Conservation (phyloP, 2,329 filamentous ascomycete species). For the Hypomyces rosellus region DNA sequence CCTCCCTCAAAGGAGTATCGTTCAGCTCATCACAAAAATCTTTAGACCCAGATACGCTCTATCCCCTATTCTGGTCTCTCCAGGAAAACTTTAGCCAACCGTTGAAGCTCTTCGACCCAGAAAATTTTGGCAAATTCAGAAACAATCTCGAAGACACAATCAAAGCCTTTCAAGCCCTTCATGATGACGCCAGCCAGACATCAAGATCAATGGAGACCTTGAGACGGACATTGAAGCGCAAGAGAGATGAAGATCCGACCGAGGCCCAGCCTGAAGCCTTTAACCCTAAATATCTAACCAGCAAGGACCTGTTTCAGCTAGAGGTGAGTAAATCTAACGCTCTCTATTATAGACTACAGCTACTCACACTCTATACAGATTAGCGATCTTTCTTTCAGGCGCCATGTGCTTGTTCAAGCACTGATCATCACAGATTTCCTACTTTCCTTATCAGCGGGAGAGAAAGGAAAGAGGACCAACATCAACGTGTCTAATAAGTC, state of each 20-base stretch:
- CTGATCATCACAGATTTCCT: constrained; percentile 94
- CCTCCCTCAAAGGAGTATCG: constrained; percentile 35
- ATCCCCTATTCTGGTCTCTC: constrained; percentile 89
- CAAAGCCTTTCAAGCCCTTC: constrained; percentile 46
- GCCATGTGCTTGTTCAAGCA: constrained; percentile 91
- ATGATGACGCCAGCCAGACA: constrained; percentile 38
- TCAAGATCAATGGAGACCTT: constrained; percentile 56
- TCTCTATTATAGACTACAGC: neutral
- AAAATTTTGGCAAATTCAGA: constrained; percentile 75
- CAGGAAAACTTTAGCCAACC: constrained; percentile 91
- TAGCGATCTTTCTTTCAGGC: constrained; percentile 86
- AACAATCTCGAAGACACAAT: constrained; percentile 63
- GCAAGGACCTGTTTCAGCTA: constrained; percentile 87
- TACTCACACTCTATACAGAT: constrained; percentile 49
- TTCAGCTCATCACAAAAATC: constrained; percentile 39
- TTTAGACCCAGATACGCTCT: constrained; percentile 66
- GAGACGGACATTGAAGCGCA: constrained; percentile 64
- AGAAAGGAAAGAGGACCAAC: constrained; percentile 71
- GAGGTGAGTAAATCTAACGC: constrained; percentile 52
- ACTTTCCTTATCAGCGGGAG: constrained; percentile 75
- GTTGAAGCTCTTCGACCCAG: constrained; percentile 67
- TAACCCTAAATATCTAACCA: constrained; percentile 98
- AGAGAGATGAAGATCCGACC: constrained; percentile 49
- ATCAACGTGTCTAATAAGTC: constrained; percentile 70
- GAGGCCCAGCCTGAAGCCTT: constrained; percentile 51